These are phyloP conservation scores for Mucor saturninus DNA, from an alignment of 371 early-diverging fungal genomes.

Conservation along the genomic window DNA sequence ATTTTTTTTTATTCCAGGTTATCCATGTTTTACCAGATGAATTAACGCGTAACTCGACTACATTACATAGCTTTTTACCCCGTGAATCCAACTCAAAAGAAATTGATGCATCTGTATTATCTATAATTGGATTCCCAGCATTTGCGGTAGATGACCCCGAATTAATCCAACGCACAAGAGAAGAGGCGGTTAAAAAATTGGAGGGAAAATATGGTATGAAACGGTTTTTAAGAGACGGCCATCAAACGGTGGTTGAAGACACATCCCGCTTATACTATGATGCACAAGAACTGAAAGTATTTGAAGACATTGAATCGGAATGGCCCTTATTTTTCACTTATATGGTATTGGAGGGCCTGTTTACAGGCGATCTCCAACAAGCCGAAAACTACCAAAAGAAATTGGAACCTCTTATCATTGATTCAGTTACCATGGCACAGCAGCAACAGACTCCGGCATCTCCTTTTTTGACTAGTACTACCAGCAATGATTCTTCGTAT, in stretches of 20 bases:
- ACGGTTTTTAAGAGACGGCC: constrained; percentile 90
- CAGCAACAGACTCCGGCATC: constrained; percentile 21
- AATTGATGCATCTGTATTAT: constrained; percentile 85
- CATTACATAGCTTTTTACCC: constrained; percentile 83
- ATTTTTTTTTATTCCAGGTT: constrained; percentile 42
- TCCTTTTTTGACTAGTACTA: too few relatives aligned
- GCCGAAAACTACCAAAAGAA: constrained; percentile 74
- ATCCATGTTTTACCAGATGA: constrained; percentile 90
- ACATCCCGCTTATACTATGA: constrained; percentile 81
- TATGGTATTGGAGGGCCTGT: constrained; percentile 83
- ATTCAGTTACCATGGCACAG: constrained; percentile 61
- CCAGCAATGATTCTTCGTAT: too few relatives aligned
- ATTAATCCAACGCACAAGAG: constrained; percentile 67
- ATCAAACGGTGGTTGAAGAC: constrained; percentile 86
- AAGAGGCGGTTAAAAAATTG: constrained; percentile 82
- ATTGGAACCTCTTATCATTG: constrained; percentile 73
- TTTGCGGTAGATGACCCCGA: constrained; percentile 82
- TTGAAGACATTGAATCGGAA: constrained; percentile 88
- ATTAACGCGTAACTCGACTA: constrained; percentile 84
- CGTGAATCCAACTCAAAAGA: constrained; percentile 91
- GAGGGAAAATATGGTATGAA: constrained; percentile 88
- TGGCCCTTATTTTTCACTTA: constrained; percentile 95
- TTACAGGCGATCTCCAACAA: constrained; percentile 69
- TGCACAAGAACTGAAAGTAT: constrained; percentile 83
- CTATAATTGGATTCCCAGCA: constrained; percentile 89